These are phyloP conservation scores for Sporormia fimetaria DNA, from an alignment of 495 filamentous ascomycete species.

Conservation along the genomic window DNA sequence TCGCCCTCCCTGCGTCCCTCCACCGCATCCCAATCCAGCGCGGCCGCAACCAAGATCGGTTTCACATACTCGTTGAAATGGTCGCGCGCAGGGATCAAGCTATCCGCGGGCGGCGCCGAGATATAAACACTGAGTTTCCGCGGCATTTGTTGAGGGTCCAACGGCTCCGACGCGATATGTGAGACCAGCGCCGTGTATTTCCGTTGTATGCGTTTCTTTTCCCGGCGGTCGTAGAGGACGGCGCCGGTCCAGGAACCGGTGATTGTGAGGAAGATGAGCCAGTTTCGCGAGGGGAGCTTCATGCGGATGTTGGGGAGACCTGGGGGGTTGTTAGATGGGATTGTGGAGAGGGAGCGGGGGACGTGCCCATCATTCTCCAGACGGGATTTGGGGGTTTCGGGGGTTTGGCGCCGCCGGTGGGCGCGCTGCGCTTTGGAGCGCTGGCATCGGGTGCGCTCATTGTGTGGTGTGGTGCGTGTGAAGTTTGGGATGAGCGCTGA, in stretches of 20 bases:
- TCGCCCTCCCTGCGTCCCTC: conserved; percentile 86
- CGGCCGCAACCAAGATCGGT: conserved; percentile 78
- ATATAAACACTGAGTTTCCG: conserved; percentile 82
- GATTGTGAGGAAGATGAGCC: conserved; percentile 85
- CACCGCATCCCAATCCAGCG: conserved; percentile 88
- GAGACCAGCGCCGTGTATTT: conserved; percentile 83
- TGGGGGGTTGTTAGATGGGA: conserved; percentile 23
- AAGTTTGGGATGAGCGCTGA: too few relatives aligned
- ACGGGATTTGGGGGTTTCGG: conserved; percentile 23
- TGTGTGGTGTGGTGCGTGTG: too few relatives aligned
- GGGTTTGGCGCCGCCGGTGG: conserved; percentile 7
- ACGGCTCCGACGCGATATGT: conserved; percentile 68
- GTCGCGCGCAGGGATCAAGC: conserved; percentile 68
- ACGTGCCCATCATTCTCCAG: conserved; percentile 24
- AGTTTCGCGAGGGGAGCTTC: conserved; percentile 90
- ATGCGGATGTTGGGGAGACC: conserved; percentile 65
- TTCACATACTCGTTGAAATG: conserved; percentile 95
- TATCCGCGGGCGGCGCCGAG: conserved; percentile 73
- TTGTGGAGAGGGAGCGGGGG: not conserved
- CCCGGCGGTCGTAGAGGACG: conserved; percentile 77
- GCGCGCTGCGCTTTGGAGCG: not conserved
- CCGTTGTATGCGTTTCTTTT: conserved; percentile 69
- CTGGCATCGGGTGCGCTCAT: conserved; percentile 10
- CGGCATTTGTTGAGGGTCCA: conserved; percentile 58
- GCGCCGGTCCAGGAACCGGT: conserved; percentile 64